Percentiles rank a stretch among this genome's conserved stretches.
phyloP scores from a whole-genome alignment of 208 protist genomes.

The Acanthamoeba triangularis region DNA sequence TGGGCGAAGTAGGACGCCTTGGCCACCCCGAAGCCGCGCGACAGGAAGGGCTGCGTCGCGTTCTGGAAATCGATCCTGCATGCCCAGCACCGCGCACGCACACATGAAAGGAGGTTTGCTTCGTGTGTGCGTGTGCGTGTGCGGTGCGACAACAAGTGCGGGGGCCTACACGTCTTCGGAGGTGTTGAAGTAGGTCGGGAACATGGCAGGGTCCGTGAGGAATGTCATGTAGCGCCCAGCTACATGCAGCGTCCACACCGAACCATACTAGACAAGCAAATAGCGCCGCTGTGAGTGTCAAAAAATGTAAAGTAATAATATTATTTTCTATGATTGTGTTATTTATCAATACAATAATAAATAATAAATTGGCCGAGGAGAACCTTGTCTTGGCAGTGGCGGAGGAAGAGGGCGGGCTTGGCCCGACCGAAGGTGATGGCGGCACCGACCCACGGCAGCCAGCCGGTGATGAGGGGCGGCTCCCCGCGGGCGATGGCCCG shows the following conservation, averaged over 20 bases:
- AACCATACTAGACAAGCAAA: neutral
- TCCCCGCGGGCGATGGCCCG: neutral
- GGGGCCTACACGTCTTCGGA: slow-evolving; percentile 30
- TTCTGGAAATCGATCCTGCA: slow-evolving; percentile 65
- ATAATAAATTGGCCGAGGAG: neutral
- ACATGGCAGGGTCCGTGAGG: neutral
- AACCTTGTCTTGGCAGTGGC: slow-evolving; percentile 19
- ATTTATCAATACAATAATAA: neutral
- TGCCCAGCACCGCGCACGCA: neutral
- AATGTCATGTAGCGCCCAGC: slow-evolving; percentile 60
- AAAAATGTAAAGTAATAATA: too few species aligned
- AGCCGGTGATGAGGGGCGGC: slow-evolving; percentile 57
- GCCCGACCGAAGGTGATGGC: slow-evolving; percentile 40
- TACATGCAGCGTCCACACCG: slow-evolving; percentile 67
- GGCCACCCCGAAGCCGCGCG: slow-evolving; percentile 39
- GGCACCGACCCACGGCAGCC: slow-evolving; percentile 26
- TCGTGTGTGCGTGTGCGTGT: neutral
- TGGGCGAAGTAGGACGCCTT: slow-evolving; percentile 71
- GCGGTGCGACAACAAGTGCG: neutral
- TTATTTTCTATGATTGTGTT: neutral
- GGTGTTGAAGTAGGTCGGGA: slow-evolving; percentile 47
- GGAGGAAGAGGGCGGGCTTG: slow-evolving; percentile 59
- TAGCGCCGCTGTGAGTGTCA: too few species aligned
- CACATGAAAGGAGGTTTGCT: neutral
- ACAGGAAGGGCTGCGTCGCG: slow-evolving; percentile 62